Evolutionary conservation across 495 filamentous ascomycete species (phyloP).

Genomic region (Tuber borchii): DNA sequence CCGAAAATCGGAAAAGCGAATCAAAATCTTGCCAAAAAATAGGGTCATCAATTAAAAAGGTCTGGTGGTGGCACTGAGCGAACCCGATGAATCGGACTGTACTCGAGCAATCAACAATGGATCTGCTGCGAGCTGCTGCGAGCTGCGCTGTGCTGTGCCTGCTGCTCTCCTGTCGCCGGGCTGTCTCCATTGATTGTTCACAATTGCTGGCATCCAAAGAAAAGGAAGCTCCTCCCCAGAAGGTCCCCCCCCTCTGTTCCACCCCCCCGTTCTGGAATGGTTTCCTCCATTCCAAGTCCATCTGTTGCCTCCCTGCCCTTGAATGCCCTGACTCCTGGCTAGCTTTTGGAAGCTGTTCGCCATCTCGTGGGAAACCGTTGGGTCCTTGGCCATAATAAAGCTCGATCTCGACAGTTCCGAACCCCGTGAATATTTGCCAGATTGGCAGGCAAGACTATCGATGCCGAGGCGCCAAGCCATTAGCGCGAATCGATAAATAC

Average conservation of each 20-base stretch:
- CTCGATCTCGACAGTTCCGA: constrained; percentile 36
- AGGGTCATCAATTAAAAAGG: background rate
- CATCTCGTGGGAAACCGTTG: constrained; percentile 37
- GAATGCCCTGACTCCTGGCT: constrained; percentile 31
- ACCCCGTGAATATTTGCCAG: constrained; percentile 15
- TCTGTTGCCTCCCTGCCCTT: background rate
- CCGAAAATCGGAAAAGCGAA: background rate
- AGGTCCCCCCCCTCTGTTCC: background rate
- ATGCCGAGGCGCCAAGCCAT: constrained; percentile 34
- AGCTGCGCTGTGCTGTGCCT: constrained; percentile 28
- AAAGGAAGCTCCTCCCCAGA: background rate
- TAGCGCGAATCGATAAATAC: constrained; percentile 34
- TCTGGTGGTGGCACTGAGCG: background rate
- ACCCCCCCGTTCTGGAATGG: background rate
- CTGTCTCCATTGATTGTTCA: constrained; percentile 26
- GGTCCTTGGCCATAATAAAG: constrained; percentile 34
- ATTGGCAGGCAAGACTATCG: constrained; percentile 27
- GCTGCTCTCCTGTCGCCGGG: constrained; percentile 30
- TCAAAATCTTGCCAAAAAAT: constrained; percentile 3
- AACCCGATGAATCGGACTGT: constrained; percentile 3
- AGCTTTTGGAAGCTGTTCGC: constrained; percentile 3
- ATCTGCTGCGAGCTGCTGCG: constrained; percentile 14
- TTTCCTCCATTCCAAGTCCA: background rate
- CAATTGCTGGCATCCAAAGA: background rate
- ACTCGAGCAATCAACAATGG: constrained; percentile 21